Conservation (phyloP, 2,329 filamentous ascomycete species). For the Thelonectria discophora region DNA sequence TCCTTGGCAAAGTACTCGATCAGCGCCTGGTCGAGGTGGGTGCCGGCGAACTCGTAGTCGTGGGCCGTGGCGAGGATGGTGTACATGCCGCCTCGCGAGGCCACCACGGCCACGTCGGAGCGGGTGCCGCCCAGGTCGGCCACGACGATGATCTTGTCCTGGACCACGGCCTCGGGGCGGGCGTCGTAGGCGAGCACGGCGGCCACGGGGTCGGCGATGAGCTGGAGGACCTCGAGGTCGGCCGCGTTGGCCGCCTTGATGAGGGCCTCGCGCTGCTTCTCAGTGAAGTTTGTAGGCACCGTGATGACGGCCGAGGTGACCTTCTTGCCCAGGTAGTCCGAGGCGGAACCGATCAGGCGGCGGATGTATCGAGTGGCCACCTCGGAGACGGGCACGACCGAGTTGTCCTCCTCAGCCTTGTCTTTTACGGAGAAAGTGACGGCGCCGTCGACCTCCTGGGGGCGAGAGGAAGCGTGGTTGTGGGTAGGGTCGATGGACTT, state of each 20-base stretch:
- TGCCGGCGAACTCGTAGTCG: constrained; percentile 92
- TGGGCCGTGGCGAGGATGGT: constrained; percentile 92
- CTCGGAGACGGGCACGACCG: constrained; percentile 80
- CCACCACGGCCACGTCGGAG: constrained; percentile 89
- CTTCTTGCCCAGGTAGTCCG: constrained; percentile 90
- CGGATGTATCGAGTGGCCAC: constrained; percentile 85
- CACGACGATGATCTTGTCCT: constrained; percentile 91
- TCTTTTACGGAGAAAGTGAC: constrained; percentile 88
- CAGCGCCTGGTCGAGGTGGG: constrained; percentile 86
- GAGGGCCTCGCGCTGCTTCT: constrained; percentile 85
- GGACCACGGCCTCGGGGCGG: constrained; percentile 73
- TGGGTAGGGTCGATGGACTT: constrained; percentile 96
- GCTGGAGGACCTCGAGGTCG: constrained; percentile 88
- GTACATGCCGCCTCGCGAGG: constrained; percentile 94
- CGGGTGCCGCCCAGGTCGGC: constrained; percentile 93
- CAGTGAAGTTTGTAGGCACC: constrained; percentile 90
- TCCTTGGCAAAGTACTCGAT: constrained; percentile 99
- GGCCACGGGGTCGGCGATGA: constrained; percentile 90
- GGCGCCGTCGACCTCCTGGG: constrained; percentile 74
- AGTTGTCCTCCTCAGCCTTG: constrained; percentile 69
- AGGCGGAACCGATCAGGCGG: constrained; percentile 82
- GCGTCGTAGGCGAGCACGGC: constrained; percentile 92
- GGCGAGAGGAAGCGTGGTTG: constrained; percentile 92
- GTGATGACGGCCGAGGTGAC: constrained; percentile 96
- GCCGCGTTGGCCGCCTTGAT: constrained; percentile 80